Conservation (phyloP, 306 rosid species). For the Canavalia gladiata region DNA sequence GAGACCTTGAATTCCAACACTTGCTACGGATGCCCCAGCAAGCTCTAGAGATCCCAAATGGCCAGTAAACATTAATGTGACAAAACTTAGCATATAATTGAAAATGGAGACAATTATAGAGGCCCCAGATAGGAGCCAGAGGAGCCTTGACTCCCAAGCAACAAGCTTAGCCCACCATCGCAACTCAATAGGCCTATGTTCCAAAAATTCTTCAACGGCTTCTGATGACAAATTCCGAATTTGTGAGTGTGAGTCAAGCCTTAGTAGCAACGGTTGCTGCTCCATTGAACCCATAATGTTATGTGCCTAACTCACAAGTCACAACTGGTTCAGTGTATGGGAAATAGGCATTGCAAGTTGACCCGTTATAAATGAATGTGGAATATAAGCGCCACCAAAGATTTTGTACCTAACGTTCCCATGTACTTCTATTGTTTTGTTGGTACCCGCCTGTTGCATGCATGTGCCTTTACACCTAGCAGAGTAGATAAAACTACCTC, state of each 20-base stretch:
- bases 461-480: neutral
- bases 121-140: constrained; percentile 66
- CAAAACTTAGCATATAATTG: constrained; percentile 55
- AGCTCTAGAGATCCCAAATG: constrained; percentile 74
- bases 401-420: constrained; percentile 32
- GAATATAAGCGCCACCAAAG: neutral
- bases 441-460: neutral
- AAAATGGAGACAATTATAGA: constrained; percentile 52
- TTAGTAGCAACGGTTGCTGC: constrained; percentile 38
- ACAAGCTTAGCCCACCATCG: constrained; percentile 70
- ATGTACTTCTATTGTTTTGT: neutral
- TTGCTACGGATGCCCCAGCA: constrained; percentile 80
- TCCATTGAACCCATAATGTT: constrained; percentile 40
- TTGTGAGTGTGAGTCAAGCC: constrained; percentile 48
- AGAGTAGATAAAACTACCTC: constrained; percentile 20
- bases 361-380: neutral
- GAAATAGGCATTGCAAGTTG: neutral
- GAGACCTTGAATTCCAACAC: constrained; percentile 83
- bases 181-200: constrained; percentile 31
- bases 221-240: constrained; percentile 57
- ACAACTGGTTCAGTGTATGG: constrained; percentile 28
- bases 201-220: constrained; percentile 56
- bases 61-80: constrained; percentile 66
- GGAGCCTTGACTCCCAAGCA: constrained; percentile 77
- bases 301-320: neutral